A percentile compares a stretch with the other conserved stretches of the same genome.
phyloP scores from a whole-genome alignment of 2,329 filamentous ascomycete genomes.

The Talaromyces islandicus region DNA sequence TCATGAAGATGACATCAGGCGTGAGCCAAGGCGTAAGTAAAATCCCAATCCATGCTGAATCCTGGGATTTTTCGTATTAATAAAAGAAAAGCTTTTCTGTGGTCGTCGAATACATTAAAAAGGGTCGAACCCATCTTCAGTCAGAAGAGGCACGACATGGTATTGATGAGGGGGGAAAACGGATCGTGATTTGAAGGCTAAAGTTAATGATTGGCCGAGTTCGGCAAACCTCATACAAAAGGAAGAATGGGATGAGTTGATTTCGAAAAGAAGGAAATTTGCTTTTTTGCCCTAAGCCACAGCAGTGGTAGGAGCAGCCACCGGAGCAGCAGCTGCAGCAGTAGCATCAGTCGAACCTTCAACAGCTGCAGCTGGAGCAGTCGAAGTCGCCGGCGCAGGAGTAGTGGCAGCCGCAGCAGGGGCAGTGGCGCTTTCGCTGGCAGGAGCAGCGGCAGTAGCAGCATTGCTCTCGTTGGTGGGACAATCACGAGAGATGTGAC shows the following conservation, averaged over 20 bases:
- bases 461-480: conserved; percentile 60
- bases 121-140: neutral
- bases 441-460: conserved; percentile 31
- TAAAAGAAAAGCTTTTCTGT: neutral
- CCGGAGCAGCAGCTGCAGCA: conserved; percentile 32
- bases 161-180: conserved; percentile 14
- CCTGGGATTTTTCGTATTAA: conserved; percentile 30
- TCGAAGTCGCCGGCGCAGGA: conserved; percentile 31
- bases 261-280: conserved; percentile 8
- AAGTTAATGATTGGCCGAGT: neutral
- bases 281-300: conserved; percentile 2
- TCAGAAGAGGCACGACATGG: neutral
- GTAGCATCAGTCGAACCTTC: conserved; percentile 27
- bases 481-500: conserved; percentile 94
- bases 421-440: conserved; percentile 30
- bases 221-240: conserved; percentile 26
- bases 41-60: conserved; percentile 16
- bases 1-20: conserved; percentile 3
- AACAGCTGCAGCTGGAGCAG: conserved; percentile 35
- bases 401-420: conserved; percentile 30
- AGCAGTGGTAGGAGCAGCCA: conserved; percentile 31
- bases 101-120: conserved; percentile 38
- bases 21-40: neutral
- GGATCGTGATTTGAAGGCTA: neutral
- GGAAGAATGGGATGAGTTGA: conserved; percentile 16